Evolutionary conservation across 495 filamentous ascomycete genomes (phyloP).

Genomic region (Aspergillus carlsbadensis): DNA sequence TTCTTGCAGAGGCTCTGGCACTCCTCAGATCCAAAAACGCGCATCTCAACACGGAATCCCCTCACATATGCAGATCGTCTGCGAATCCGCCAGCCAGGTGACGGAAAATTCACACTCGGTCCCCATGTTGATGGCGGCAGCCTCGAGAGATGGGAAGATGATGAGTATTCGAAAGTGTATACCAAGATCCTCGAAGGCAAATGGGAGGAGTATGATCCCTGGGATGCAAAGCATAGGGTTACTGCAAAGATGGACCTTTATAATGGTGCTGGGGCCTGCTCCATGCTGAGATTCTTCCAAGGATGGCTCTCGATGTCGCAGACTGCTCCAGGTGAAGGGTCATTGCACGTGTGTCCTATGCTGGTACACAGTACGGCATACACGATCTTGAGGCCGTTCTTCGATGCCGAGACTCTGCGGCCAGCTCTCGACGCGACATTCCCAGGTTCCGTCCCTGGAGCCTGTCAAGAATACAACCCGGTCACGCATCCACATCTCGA

Average conservation of each 20-base stretch:
- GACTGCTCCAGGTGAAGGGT: constrained; percentile 71
- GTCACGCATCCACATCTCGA: constrained; percentile 75
- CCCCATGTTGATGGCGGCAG: constrained; percentile 85
- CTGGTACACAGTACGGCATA: constrained; percentile 74
- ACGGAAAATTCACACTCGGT: constrained; percentile 77
- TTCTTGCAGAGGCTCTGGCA: constrained; percentile 78
- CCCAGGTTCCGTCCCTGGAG: constrained; percentile 73
- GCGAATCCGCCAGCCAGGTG: constrained; percentile 63
- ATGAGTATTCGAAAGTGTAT: constrained; percentile 77
- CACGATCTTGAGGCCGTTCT: constrained; percentile 83
- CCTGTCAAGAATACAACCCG: constrained; percentile 73
- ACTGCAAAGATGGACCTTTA: constrained; percentile 73
- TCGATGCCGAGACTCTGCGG: constrained; percentile 52
- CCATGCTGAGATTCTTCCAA: constrained; percentile 85
- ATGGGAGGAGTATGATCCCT: constrained; percentile 84
- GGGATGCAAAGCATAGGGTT: constrained; percentile 69
- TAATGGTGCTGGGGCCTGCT: constrained; percentile 77
- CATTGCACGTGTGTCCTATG: constrained; percentile 80
- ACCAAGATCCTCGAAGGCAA: constrained; percentile 66
- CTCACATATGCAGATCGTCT: constrained; percentile 79
- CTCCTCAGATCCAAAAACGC: constrained; percentile 57
- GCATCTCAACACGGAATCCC: constrained; percentile 65
- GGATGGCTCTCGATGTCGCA: constrained; percentile 82
- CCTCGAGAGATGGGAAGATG: constrained; percentile 82
- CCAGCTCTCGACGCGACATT: constrained; percentile 46